Percentiles rank a stretch among this genome's conserved stretches.
Conservation (phyloP, 768 basidiomycete genomes). For the Lactifluus hygrophoroides region DNA sequence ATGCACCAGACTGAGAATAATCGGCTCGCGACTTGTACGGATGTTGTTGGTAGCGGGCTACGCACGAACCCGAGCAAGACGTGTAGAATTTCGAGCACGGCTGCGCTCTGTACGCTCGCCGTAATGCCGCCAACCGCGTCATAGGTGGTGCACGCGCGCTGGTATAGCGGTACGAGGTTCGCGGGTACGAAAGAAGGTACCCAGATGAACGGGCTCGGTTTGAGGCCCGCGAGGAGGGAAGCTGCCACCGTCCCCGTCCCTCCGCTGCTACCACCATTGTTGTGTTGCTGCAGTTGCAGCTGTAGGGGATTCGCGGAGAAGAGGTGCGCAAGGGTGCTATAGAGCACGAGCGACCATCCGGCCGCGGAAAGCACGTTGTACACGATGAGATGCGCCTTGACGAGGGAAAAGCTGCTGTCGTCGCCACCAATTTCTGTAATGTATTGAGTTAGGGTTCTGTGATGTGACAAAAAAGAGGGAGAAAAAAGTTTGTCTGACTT, state of each 20-base stretch:
- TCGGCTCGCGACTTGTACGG: constrained; percentile 72
- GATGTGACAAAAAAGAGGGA: background rate
- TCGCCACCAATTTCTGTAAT: background rate
- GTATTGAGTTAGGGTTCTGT: background rate
- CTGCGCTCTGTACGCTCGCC: constrained; percentile 74
- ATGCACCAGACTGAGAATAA: constrained; percentile 85
- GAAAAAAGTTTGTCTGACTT: background rate
- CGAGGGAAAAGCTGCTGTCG: background rate
- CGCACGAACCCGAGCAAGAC: constrained; percentile 70
- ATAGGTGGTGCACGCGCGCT: constrained; percentile 49
- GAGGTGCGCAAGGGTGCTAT: constrained; percentile 14
- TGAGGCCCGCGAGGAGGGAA: constrained; percentile 6
- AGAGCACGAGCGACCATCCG: constrained; percentile 16
- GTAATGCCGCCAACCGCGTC: constrained; percentile 51
- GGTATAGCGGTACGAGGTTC: constrained; percentile 36
- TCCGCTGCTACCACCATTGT: background rate
- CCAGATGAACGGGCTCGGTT: constrained; percentile 18
- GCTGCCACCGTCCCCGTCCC: too few species aligned
- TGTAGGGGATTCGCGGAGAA: background rate
- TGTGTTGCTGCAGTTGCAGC: background rate
- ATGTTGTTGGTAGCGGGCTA: constrained; percentile 65
- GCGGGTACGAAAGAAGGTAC: constrained; percentile 33
- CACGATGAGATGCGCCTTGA: constrained; percentile 20
- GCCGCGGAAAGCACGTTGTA: constrained; percentile 19
- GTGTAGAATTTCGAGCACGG: constrained; percentile 79